These are phyloP conservation scores for Podospora pseudocomata DNA, from an alignment of 495 filamentous ascomycete genomes.

Conservation along the genomic window DNA sequence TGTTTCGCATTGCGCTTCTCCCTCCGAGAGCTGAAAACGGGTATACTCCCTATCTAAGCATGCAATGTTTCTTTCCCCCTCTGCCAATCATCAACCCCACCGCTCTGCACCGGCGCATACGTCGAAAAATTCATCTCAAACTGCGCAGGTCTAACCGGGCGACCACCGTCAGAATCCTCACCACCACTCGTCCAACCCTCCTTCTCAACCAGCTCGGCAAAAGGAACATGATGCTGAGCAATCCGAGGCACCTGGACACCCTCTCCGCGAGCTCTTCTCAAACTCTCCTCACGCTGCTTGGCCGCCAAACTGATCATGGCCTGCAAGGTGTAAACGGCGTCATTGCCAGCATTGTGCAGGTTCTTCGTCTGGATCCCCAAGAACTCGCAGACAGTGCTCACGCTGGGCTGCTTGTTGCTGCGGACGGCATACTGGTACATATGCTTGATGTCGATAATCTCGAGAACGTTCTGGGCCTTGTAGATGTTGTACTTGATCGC, in stretches of 20 bases:
- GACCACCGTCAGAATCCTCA: conserved; percentile 34
- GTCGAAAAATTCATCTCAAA: neutral
- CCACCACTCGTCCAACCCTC: conserved; percentile 30
- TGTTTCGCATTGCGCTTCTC: no score
- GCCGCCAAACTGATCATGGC: conserved; percentile 67
- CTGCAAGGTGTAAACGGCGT: conserved; percentile 79
- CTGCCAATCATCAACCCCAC: neutral
- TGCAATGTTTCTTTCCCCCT: neutral
- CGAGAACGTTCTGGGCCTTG: conserved; percentile 51
- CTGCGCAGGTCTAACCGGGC: conserved; percentile 6
- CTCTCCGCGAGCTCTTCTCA: neutral
- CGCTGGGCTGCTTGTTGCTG: conserved; percentile 47
- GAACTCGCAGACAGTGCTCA: conserved; percentile 59
- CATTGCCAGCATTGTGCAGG: conserved; percentile 93
- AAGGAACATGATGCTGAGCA: conserved; percentile 13
- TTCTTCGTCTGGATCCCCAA: conserved; percentile 59
- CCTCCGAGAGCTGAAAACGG: no score
- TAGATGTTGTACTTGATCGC: conserved; percentile 56
- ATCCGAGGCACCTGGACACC: neutral
- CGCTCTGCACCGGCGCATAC: no score
- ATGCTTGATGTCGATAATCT: conserved; percentile 65
- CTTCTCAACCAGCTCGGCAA: conserved; percentile 21
- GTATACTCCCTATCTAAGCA: no score
- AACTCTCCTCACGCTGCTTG: conserved; percentile 28
- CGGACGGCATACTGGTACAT: conserved; percentile 59